These are phyloP conservation scores for Crithidia thermophila DNA, from an alignment of 208 protist genomes.

Conservation along the genomic window DNA sequence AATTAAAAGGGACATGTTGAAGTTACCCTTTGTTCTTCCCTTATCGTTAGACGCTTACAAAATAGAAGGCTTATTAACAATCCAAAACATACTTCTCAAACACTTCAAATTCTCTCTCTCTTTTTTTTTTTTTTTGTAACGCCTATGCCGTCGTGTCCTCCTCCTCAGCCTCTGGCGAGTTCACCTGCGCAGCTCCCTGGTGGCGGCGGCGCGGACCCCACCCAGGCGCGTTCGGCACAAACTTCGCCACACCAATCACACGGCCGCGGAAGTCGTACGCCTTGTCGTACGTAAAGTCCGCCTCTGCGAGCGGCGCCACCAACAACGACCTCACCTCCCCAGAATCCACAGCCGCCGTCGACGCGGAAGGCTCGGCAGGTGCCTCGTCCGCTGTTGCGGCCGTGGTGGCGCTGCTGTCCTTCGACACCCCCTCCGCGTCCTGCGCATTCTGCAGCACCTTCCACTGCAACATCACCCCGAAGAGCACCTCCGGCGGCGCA, in stretches of 20 bases:
- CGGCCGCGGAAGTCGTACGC: constrained; percentile 79
- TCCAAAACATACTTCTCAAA: background rate
- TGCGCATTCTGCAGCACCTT: constrained; percentile 44
- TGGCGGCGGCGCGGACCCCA: constrained; percentile 90
- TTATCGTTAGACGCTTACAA: no score
- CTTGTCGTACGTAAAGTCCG: constrained; percentile 78
- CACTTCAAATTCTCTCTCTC: background rate
- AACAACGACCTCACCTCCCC: constrained; percentile 26
- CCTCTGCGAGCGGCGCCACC: constrained; percentile 47
- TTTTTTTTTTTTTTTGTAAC: background rate
- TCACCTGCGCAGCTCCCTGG: constrained; percentile 53
- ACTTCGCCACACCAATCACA: constrained; percentile 82
- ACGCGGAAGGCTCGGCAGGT: background rate
- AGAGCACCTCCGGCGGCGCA: constrained; percentile 85
- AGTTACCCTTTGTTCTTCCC: no score
- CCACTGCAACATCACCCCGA: constrained; percentile 87
- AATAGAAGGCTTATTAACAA: no score
- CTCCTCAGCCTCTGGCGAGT: constrained; percentile 13
- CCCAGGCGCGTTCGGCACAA: constrained; percentile 87
- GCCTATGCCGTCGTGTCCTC: no score
- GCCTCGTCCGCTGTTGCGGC: constrained; percentile 8
- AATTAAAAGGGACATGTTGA: no score
- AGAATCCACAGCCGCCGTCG: background rate
- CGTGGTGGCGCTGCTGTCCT: background rate
- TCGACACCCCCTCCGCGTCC: constrained; percentile 7